phyloP scores from a whole-genome alignment of 2,329 filamentous ascomycete genomes.

The Pestalotiopsis sp. region DNA sequence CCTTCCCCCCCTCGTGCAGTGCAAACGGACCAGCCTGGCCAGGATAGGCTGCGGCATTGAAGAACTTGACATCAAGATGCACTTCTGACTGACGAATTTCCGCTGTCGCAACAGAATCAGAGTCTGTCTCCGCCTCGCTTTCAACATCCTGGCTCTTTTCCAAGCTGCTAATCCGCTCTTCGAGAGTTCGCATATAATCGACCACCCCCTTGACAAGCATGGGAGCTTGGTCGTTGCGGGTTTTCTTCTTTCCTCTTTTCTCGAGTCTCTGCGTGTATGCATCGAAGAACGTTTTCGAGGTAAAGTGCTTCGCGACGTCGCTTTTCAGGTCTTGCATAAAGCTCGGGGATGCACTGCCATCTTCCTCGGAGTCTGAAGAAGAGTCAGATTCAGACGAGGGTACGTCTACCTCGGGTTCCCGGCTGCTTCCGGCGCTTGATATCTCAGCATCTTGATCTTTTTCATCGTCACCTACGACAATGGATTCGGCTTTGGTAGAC shows the following conservation, averaged over 20 bases:
- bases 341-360: accelerated
- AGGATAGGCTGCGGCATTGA: not conserved
- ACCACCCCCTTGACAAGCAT: not conserved
- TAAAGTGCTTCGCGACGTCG: not conserved
- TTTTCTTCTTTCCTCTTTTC: not conserved
- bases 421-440: not conserved
- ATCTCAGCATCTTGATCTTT: not conserved
- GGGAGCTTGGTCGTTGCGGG: not conserved
- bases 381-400: not conserved
- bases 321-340: not conserved
- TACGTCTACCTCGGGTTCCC: not conserved
- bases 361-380: not conserved
- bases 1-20: not conserved
- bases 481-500: not conserved
- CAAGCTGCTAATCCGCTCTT: not conserved
- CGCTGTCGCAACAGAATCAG: not conserved
- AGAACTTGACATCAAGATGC: not conserved
- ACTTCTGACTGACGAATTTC: not conserved
- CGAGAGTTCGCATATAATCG: not conserved
- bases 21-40: accelerated
- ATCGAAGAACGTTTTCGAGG: not conserved
- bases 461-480: not conserved
- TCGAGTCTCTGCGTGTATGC: not conserved
- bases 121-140: not conserved
- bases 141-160: not conserved